Percentiles rank a stretch among this genome's conserved stretches.
Conservation (phyloP, 148 eudicot species). For the Rhododendron ferrugineum region DNA sequence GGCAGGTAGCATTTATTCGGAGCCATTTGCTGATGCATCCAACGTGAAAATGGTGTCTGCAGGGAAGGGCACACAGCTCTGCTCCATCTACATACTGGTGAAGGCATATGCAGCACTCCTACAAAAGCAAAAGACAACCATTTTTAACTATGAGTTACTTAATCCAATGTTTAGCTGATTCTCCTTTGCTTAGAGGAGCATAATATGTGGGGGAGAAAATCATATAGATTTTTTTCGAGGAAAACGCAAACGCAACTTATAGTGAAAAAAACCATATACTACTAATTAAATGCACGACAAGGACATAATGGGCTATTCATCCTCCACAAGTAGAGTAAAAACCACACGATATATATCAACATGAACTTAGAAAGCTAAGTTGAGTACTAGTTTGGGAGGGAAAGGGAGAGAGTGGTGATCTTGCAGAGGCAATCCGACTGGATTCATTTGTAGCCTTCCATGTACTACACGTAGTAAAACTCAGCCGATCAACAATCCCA, state of each 20-base stretch:
- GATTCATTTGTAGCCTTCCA: background rate
- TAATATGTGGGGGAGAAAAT: background rate
- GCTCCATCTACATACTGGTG: constrained; percentile 51
- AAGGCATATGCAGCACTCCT: constrained; percentile 87
- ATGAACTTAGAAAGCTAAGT: background rate
- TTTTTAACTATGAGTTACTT: background rate
- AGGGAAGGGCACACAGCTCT: constrained; percentile 60
- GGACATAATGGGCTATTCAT: background rate
- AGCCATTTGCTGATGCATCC: constrained; percentile 69
- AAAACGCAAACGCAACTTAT: background rate
- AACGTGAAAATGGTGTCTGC: constrained; percentile 72
- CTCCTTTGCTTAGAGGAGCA: background rate
- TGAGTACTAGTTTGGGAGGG: background rate
- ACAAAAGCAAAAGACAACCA: constrained; percentile 1
- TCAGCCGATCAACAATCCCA: background rate
- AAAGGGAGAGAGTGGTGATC: background rate
- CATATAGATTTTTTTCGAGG: background rate
- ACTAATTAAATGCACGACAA: background rate
- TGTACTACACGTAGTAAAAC: background rate
- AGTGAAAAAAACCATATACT: background rate
- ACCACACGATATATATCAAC: background rate
- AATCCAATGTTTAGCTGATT: background rate
- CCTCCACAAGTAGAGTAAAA: background rate
- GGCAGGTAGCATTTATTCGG: constrained; percentile 67
- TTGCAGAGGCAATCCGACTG: background rate